Conservation (phyloP, 2,329 filamentous ascomycete genomes). For the Verticillium klebahnii region DNA sequence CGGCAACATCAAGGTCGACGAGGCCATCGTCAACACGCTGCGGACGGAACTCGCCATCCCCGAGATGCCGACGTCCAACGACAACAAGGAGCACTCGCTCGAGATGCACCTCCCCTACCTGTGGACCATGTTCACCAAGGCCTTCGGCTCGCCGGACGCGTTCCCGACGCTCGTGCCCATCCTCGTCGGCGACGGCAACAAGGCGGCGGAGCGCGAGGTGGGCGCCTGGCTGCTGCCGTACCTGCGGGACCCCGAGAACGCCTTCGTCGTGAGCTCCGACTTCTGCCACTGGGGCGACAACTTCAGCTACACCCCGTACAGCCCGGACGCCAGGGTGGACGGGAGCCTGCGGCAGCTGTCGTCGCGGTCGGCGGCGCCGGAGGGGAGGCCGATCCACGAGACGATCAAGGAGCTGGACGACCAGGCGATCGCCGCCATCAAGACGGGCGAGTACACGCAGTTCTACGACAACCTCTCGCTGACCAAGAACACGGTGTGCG, state of each 20-base stretch:
- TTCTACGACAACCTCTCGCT: slow-evolving; percentile 66
- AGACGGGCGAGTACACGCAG: slow-evolving; percentile 64
- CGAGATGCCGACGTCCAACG: slow-evolving; percentile 60
- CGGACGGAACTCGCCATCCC: slow-evolving; percentile 30
- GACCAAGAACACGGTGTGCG: slow-evolving; percentile 90
- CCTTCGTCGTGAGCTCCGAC: slow-evolving; percentile 88
- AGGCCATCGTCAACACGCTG: slow-evolving; percentile 45
- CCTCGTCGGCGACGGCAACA: slow-evolving; percentile 72
- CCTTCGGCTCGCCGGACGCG: slow-evolving; percentile 41
- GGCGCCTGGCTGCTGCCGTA: slow-evolving; percentile 74
- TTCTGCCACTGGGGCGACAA: slow-evolving; percentile 93
- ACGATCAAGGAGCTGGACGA: slow-evolving; percentile 78
- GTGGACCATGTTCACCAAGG: slow-evolving; percentile 64
- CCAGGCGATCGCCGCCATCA: slow-evolving; percentile 78
- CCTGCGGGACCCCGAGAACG: slow-evolving; percentile 67
- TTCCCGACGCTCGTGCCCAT: slow-evolving; percentile 81
- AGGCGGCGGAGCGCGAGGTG: slow-evolving; percentile 60
- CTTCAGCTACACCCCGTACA: slow-evolving; percentile 82
- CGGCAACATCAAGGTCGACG: slow-evolving; percentile 65
- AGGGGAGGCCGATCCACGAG: slow-evolving; percentile 64
- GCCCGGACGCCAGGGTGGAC: slow-evolving; percentile 32
- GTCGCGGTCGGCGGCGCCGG: slow-evolving; percentile 21
- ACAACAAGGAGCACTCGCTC: slow-evolving; percentile 84
- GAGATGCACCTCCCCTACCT: slow-evolving; percentile 97
- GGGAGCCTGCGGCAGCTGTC: slow-evolving; percentile 9